Percentiles rank a stretch among this genome's conserved stretches.
phyloP scores from a whole-genome alignment of 1,284 basidiomycete species.

The Boletus semigastroideus region DNA sequence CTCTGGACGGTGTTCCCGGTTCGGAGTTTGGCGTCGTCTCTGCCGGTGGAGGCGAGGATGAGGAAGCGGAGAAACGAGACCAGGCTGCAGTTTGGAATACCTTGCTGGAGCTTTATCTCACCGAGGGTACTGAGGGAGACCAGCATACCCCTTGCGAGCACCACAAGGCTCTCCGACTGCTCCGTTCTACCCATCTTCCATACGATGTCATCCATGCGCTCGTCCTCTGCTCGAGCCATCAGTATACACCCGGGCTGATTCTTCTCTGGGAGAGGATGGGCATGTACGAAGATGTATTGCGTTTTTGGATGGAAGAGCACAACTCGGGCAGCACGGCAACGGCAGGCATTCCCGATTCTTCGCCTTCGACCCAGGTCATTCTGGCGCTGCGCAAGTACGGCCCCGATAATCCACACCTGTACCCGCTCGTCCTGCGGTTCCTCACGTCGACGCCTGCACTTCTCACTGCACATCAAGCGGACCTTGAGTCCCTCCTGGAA shows the following conservation, averaged over 20 bases:
- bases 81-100: slow-evolving; percentile 96
- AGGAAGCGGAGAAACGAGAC: slow-evolving; percentile 62
- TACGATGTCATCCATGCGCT: slow-evolving; percentile 92
- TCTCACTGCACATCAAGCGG: slow-evolving; percentile 66
- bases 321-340: slow-evolving; percentile 34
- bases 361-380: slow-evolving; percentile 64
- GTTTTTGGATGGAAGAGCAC: slow-evolving; percentile 85
- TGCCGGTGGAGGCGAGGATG: slow-evolving; percentile 37
- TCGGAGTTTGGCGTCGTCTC: slow-evolving; percentile 8
- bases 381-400: slow-evolving; percentile 77
- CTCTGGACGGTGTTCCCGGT: slow-evolving; percentile 44
- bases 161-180: slow-evolving; percentile 67
- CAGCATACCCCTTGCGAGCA: slow-evolving; percentile 9
- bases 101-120: slow-evolving; percentile 88
- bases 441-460: slow-evolving; percentile 78
- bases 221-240: slow-evolving; percentile 84
- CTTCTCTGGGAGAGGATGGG: slow-evolving; percentile 91
- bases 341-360: slow-evolving; percentile 24
- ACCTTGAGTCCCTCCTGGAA: slow-evolving; percentile 71
- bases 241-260: slow-evolving; percentile 84
- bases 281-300: slow-evolving; percentile 94
- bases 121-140: slow-evolving; percentile 20
- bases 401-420: slow-evolving; percentile 68
- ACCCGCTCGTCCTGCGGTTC: slow-evolving; percentile 88
- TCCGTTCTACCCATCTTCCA: slow-evolving; percentile 65